These are phyloP conservation scores for Fusarium pseudonygamai DNA, from an alignment of 2,329 filamentous ascomycete genomes.

Conservation along the genomic window DNA sequence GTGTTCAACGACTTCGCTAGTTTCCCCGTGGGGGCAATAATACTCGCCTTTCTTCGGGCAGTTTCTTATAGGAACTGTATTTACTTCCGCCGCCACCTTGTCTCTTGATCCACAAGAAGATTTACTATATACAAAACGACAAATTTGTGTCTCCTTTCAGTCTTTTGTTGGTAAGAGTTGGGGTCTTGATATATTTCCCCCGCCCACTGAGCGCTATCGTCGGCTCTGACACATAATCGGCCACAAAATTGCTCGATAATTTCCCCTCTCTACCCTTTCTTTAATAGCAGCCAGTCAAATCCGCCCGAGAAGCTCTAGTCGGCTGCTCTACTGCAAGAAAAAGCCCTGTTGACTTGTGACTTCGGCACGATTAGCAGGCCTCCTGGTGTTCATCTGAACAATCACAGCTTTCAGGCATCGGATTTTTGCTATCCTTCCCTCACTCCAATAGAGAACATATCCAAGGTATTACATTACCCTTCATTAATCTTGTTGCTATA, in stretches of 20 bases:
- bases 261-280: slow-evolving; percentile 12
- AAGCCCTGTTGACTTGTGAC: slow-evolving; percentile 28
- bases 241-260: slow-evolving; percentile 28
- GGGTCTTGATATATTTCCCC: slow-evolving; percentile 1
- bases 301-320: slow-evolving; percentile 12
- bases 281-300: slow-evolving; percentile 17
- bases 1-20: slow-evolving; percentile 8
- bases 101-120: neutral
- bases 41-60: slow-evolving; percentile 9
- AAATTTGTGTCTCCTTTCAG: neutral
- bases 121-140: neutral
- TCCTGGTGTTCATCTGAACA: neutral
- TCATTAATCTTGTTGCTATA: neutral
- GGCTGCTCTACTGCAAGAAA: slow-evolving; percentile 13
- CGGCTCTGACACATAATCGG: slow-evolving; percentile 28
- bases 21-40: slow-evolving; percentile 8
- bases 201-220: slow-evolving; percentile 18
- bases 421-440: neutral
- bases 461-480: slow-evolving; percentile 7
- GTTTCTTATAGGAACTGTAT: slow-evolving; percentile 14
- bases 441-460: neutral
- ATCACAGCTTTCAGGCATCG: neutral
- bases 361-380: slow-evolving; percentile 8
- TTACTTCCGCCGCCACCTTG: slow-evolving; percentile 14
- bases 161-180: neutral